Evolutionary conservation across 176 grass and related monocot species (phyloP), one percentile per base, ranked within the genome.

Genomic region (Aegilops longissima): DNA sequence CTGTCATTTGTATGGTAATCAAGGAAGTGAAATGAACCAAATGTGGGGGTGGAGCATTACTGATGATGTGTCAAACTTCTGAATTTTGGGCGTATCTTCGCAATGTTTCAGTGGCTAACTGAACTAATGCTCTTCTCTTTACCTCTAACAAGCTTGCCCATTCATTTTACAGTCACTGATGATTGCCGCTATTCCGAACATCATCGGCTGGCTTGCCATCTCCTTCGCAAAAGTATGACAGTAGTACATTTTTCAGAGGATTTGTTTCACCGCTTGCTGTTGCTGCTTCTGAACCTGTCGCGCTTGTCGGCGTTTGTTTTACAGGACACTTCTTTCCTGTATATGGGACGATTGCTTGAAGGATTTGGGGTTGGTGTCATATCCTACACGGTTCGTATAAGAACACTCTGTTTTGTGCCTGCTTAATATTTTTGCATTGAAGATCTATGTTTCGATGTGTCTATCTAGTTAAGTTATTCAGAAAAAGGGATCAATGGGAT

Each of bases 331-430:
- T 99, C 97, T 1, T 99, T 99, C 40, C 90, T 99, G 61, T 99
- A 96, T 29, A 99, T 99, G 97, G 94, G 97, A 24, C 76, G 97
- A 10, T 86, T 99, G 85, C 84, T 99, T 42, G 94, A 92, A 93
- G 97, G 94, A 77, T 99, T 99, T 63, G 94, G 97, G 58, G 97
- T 99, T 4, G 94, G 97, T 62, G 88, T 99, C 66, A 99, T 96
- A 78, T 99, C 97, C 44, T 99, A 99, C 68, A 80, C 62, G 87
- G 92, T 96, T 67, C 0, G 92, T 81, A 70, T 61, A 5, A 61
- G 2, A 17, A 74, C 34, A 76, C 33, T 76, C 39, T 40, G 39
- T 40, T 42, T 38, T 6, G 27, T 73, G 9, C 10, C 10, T 61
- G 14, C 42, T 67, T 80, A 74, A 23, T 27, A 45, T 45, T 85